Evolutionary conservation across 139 green algal species (phyloP).

Genomic region (Eudorina sp.): DNA sequence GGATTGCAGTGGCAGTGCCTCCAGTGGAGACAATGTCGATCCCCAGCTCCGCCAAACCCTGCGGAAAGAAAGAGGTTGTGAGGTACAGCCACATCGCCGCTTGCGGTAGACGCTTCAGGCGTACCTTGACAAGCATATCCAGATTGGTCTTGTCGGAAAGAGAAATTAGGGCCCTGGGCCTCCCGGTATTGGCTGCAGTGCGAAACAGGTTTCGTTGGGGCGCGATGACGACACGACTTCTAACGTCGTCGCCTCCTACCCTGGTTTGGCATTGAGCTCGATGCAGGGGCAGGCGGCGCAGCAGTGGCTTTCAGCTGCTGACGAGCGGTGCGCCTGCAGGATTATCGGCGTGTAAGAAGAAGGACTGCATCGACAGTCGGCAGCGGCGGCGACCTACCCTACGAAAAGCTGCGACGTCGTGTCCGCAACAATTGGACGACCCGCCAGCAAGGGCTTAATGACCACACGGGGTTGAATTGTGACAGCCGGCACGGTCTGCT

Average conservation of each 20-base stretch:
- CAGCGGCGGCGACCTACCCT: constrained; percentile 19
- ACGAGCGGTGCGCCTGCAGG: constrained; percentile 20
- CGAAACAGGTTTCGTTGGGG: neutral
- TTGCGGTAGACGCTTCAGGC: no score
- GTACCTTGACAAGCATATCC: constrained; percentile 85
- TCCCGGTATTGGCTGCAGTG: neutral
- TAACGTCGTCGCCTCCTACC: neutral
- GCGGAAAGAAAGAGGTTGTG: constrained; percentile 11
- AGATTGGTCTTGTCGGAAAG: constrained; percentile 95
- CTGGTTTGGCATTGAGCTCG: constrained; percentile 14
- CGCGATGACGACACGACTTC: neutral
- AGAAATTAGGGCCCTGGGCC: constrained; percentile 85
- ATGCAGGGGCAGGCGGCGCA: constrained; percentile 1
- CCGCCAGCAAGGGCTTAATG: constrained; percentile 29
- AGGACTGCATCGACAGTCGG: neutral
- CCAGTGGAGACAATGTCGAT: constrained; percentile 97
- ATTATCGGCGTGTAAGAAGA: neutral
- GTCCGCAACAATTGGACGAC: constrained; percentile 28
- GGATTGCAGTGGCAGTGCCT: constrained; percentile 90
- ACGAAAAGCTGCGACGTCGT: constrained; percentile 1
- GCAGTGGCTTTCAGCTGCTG: constrained; percentile 25
- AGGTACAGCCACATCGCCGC: neutral
- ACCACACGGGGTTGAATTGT: neutral
- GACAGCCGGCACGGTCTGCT: neutral
- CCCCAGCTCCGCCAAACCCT: constrained; percentile 86